Evolutionary conservation across 148 eudicot genomes (phyloP), one percentile per base, ranked within the genome.

Genomic region (Fagopyrum esculentum): DNA sequence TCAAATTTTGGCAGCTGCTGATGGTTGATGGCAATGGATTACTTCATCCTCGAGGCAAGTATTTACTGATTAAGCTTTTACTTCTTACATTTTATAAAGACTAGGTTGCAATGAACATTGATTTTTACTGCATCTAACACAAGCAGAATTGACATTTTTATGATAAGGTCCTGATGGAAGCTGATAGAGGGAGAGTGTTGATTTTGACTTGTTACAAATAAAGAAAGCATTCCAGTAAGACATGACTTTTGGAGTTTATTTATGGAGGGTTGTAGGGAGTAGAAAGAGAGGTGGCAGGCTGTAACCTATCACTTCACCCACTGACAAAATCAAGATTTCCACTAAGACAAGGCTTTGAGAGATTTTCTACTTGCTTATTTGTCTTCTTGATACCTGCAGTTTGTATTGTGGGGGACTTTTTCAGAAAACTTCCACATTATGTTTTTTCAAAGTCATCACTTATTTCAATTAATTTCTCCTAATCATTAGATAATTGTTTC

Each of bases 11-110:
- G 73, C 91, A 93, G 96, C 70, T 94, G 45, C 70, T 95, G 85
- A 92, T 95, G 98, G 96, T 95, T 78, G 98, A 95, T 82, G 98
- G 98, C 64, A 95, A 95, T 80, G 98, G 98, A 68, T 74, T 92
- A 71, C 97, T 95, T 84, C 98, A 95, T 90, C 98, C 97, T 70
- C 89, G 93, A 81, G 97, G 98, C 83, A 84, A 74, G 94, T 82
- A 22, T 76, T 76, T 8, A 45, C 51, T 6, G n/a, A 1, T 9
- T 71, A 26, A 52, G 43, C 52, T 46, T 71, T 9, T 35, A 45
- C 12, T 9, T 71, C 40, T 71, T 49, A 72, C 7, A 22, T 35
- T 35, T 35, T 35, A 35, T 70, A 3, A 15, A 26, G 16, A 49
- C 74, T 64, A 10, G 2, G 45, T 2, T 54, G 51, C 26, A 55